A percentile compares a stretch with the other conserved stretches of the same genome.
Conservation (phyloP, 2,329 filamentous ascomycete species). For the Neonectria punicea region DNA sequence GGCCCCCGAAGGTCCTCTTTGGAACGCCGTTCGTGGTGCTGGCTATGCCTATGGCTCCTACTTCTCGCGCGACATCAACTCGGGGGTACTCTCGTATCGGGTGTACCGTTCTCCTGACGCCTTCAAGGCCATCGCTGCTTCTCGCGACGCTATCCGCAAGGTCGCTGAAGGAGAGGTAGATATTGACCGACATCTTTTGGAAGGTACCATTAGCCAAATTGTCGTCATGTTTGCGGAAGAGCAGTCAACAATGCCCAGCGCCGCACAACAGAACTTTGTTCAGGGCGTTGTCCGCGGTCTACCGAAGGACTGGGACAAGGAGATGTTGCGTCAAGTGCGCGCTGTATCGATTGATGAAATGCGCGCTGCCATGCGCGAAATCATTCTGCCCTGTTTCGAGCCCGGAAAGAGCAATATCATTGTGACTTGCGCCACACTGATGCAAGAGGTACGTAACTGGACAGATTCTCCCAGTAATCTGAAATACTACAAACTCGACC, state of each 20-base stretch:
- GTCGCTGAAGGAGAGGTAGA: slow-evolving; percentile 76
- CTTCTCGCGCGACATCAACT: slow-evolving; percentile 81
- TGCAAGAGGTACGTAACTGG: slow-evolving; percentile 77
- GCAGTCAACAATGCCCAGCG: slow-evolving; percentile 84
- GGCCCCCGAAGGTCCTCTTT: slow-evolving; percentile 91
- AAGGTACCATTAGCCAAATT: slow-evolving; percentile 90
- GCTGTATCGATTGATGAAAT: slow-evolving; percentile 82
- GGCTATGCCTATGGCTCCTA: slow-evolving; percentile 91
- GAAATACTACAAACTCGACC: background rate
- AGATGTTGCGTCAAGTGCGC: slow-evolving; percentile 80
- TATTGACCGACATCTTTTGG: slow-evolving; percentile 84
- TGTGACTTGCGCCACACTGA: slow-evolving; percentile 85
- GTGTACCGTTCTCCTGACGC: slow-evolving; percentile 92
- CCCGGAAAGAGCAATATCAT: slow-evolving; percentile 85
- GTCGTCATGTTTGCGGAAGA: slow-evolving; percentile 89
- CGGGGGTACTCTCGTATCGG: slow-evolving; percentile 82
- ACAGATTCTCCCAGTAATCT: background rate
- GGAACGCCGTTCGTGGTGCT: slow-evolving; percentile 91
- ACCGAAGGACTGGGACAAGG: slow-evolving; percentile 79
- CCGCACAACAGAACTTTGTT: slow-evolving; percentile 85
- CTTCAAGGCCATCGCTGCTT: slow-evolving; percentile 84
- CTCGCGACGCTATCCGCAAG: slow-evolving; percentile 77
- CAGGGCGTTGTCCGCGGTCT: slow-evolving; percentile 82
- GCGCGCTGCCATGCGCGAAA: slow-evolving; percentile 75
- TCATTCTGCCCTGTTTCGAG: slow-evolving; percentile 83